Evolutionary conservation across 305 asterid species (phyloP).

Genomic region (Fraxinus baroniana): DNA sequence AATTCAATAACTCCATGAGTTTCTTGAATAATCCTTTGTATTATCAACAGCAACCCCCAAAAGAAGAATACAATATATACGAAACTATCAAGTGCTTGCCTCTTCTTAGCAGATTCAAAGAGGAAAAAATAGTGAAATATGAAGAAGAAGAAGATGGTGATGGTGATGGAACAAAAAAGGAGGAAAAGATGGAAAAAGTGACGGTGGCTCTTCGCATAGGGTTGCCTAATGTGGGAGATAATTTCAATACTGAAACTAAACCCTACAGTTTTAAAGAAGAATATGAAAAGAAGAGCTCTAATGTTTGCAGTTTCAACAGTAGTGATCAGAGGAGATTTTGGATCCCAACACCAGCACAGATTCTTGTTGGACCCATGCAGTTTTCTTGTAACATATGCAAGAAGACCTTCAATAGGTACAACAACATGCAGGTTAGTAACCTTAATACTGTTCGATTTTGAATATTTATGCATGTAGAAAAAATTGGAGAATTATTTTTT

Average conservation of each 20-base stretch:
- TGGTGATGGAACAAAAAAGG: slow-evolving; percentile 11
- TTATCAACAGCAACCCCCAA: slow-evolving; percentile 31
- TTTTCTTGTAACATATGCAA: slow-evolving; percentile 80
- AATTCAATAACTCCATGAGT: slow-evolving; percentile 29
- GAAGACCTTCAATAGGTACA: slow-evolving; percentile 93
- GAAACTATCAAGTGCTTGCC: slow-evolving; percentile 64
- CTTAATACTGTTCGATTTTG: not conserved
- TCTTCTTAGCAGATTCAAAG: slow-evolving; percentile 59
- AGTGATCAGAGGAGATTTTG: slow-evolving; percentile 59
- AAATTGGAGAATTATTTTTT: not conserved
- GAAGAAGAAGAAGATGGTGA: slow-evolving; percentile 27
- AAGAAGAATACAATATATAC: slow-evolving; percentile 13
- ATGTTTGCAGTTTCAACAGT: slow-evolving; percentile 28
- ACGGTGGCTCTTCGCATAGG: slow-evolving; percentile 71
- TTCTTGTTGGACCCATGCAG: slow-evolving; percentile 93
- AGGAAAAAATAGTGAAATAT: slow-evolving; percentile 28
- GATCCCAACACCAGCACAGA: slow-evolving; percentile 91
- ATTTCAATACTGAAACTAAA: slow-evolving; percentile 17
- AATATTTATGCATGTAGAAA: not conserved
- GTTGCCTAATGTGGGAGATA: slow-evolving; percentile 48
- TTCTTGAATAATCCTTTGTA: slow-evolving; percentile 48
- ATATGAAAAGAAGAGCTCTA: slow-evolving; percentile 14
- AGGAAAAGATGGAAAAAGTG: slow-evolving; percentile 39
- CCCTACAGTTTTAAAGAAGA: slow-evolving; percentile 25
- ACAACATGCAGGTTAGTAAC: slow-evolving; percentile 88